Evolutionary conservation across 2,329 filamentous ascomycete species (phyloP), one percentile per base, ranked within the genome.

Genomic region (Neopestalotiopsis rosae): DNA sequence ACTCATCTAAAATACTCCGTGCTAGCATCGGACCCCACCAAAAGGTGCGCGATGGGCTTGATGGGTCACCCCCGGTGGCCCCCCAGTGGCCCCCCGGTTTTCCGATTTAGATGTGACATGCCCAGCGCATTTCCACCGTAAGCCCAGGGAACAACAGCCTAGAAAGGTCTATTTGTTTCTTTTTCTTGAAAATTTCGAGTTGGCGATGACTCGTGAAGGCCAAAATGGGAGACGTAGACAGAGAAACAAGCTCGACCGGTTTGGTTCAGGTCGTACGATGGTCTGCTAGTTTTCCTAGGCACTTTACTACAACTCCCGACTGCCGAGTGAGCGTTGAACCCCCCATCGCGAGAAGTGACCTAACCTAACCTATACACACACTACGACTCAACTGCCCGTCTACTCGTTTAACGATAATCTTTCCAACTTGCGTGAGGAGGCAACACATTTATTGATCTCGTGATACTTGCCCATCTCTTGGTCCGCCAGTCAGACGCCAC

Each of bases 61-160:
- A 28, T 28, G 24, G 24, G 10, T 38, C 6, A 40, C n/a, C 34
- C 20, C 59, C 59, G 28, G 30, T 62, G 59, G 28, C 13, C n/a
- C n/a, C 10, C 24, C 24, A 28, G 24, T 28, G 24, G 24, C 24
- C 24, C 59, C 34, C 59, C 59, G 34, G 34, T 62, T 62, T 62
- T 62, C 59, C 59, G 59, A 62, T 62, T 40, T 62, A 62, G 59
- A 30, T 62, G 59, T 62, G 32, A 62, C 59, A 62, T 12, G 59
- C 32, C 59, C 57, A 30, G 57, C 12, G 24, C n/a, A 34, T 24
- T n/a, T 20, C 45, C 45, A 52, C 45, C n/a, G 45, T 52, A 20
- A 52, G 17, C 14, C 45, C 45, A 17, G 7, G 17, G n/a, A 20
- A 20, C n/a, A 52, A n/a, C 45, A 20, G 20, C 45, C 45, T 20